phyloP scores from a whole-genome alignment of 495 filamentous ascomycete species.

The Penicillium bialowiezense region DNA sequence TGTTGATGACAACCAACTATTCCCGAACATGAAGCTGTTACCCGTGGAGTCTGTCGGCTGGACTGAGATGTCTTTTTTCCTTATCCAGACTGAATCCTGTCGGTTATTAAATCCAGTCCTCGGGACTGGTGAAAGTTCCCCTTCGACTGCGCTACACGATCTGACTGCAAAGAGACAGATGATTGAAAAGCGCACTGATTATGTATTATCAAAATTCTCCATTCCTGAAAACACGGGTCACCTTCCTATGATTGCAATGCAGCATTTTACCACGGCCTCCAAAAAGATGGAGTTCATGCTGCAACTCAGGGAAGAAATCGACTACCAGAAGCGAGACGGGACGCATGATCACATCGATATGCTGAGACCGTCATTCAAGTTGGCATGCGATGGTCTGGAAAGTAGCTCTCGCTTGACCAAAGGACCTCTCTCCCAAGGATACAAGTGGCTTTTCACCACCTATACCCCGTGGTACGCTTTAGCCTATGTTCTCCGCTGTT shows the following conservation, averaged over 20 bases:
- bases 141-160: slow-evolving; percentile 14
- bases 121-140: slow-evolving; percentile 5
- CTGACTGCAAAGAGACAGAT: slow-evolving; percentile 41
- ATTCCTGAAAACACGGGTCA: slow-evolving; percentile 23
- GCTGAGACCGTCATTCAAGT: slow-evolving; percentile 20
- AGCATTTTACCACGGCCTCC: slow-evolving; percentile 32
- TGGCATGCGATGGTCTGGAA: slow-evolving; percentile 30
- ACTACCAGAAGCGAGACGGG: slow-evolving; percentile 10
- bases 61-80: slow-evolving; percentile 75
- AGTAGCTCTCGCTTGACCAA: slow-evolving; percentile 44
- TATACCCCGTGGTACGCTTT: slow-evolving; percentile 58
- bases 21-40: slow-evolving; percentile 53
- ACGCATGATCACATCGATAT: slow-evolving; percentile 25
- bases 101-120: slow-evolving; percentile 30
- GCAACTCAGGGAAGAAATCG: slow-evolving; percentile 26
- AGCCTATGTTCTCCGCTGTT: slow-evolving; percentile 49
- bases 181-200: slow-evolving; percentile 35
- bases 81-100: slow-evolving; percentile 50
- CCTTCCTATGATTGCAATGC: slow-evolving; percentile 49
- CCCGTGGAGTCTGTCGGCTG: slow-evolving; percentile 55
- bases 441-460: slow-evolving; percentile 54
- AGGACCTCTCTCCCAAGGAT: slow-evolving; percentile 35
- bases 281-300: slow-evolving; percentile 25
- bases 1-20: slow-evolving; percentile 70
- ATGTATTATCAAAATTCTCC: slow-evolving; percentile 35